Evolutionary conservation across 768 basidiomycete genomes (phyloP), one percentile per base, ranked within the genome.

Genomic region (Lactarius psammicola): DNA sequence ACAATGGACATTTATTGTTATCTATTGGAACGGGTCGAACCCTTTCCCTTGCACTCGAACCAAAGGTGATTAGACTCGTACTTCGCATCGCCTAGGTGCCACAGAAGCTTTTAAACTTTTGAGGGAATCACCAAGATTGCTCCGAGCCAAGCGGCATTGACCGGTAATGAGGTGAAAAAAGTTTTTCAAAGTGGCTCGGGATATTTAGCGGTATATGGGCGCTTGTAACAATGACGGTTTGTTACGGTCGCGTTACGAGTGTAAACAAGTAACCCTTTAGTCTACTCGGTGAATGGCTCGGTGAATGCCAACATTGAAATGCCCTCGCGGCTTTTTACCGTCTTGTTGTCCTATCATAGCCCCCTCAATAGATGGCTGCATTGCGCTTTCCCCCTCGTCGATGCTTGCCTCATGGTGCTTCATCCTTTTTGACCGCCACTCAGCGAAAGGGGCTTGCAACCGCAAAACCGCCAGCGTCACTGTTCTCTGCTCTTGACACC

Each of bases 401-500:
- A 66, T 64, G 69, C 71, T 57, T 57, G 26, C 59, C 59, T 38
- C 69, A 68, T 11, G 5, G 23, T 66, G 64, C 49, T 17, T 51
- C 49, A 15, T 51, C 49, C 13, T 15, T 59, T 70, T 62, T 74
- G 59, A 69, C 67, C 70, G 56, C 42, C 70, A 58, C 42, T 58
- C 68, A 33, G 30, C 56, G 62, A 72, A 77, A 81, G 31, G 78
- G 79, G 59, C 79, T 90, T 64, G 88, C 88, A 31, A 87, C 87
- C 15, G 80, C 85, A 62, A 86, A 83, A 73, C 76, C 82, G 28
- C 82, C 85, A 13, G 69, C 80, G 0, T 85, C 87, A 34, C 81
- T 95, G 69, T 94, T 96, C 75, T 83, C 87, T 15, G 86, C 95
- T 2, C 81, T 97, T 69, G 96, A 99, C 78, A 90, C 88, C 38